phyloP scores from a whole-genome alignment of 148 eudicot species.

The Drosera capensis region DNA sequence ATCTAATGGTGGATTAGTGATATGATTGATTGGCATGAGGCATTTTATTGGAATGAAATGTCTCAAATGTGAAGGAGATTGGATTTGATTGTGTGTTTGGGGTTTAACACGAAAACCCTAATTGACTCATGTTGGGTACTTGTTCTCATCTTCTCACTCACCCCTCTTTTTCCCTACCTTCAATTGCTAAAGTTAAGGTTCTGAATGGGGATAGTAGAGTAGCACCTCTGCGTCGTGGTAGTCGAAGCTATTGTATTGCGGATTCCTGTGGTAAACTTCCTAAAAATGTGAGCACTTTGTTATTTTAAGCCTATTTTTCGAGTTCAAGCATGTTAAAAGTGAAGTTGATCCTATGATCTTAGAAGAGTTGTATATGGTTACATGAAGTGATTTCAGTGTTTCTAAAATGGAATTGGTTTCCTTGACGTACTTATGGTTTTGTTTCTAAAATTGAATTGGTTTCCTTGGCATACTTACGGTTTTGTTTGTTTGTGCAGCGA shows the following conservation, averaged over 20 bases:
- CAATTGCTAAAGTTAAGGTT: conserved; percentile 30
- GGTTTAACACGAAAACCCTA: conserved; percentile 17
- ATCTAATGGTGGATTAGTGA: too few species aligned
- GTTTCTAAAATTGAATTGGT: neutral
- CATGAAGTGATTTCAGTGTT: neutral
- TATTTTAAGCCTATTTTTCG: neutral
- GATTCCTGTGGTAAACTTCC: conserved; percentile 20
- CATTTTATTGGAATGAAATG: too few species aligned
- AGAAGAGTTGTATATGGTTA: too few species aligned
- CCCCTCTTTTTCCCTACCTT: conserved; percentile 22
- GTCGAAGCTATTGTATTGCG: conserved; percentile 21
- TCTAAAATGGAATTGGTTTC: neutral
- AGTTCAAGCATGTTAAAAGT: neutral
- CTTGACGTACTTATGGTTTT: neutral
- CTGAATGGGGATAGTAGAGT: conserved; percentile 14
- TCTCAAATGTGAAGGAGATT: too few species aligned
- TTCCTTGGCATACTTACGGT: neutral
- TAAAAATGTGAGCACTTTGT: conserved; percentile 17
- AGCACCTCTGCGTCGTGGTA: conserved; percentile 16
- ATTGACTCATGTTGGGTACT: conserved; percentile 43
- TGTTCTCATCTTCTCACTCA: conserved; percentile 28
- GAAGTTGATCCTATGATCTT: neutral
- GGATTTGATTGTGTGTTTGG: too few species aligned
- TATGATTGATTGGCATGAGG: too few species aligned
- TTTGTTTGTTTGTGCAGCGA: conserved; percentile 13